phyloP scores from a whole-genome alignment of 2,329 filamentous ascomycete genomes.

The Verticillium albo-atrum region DNA sequence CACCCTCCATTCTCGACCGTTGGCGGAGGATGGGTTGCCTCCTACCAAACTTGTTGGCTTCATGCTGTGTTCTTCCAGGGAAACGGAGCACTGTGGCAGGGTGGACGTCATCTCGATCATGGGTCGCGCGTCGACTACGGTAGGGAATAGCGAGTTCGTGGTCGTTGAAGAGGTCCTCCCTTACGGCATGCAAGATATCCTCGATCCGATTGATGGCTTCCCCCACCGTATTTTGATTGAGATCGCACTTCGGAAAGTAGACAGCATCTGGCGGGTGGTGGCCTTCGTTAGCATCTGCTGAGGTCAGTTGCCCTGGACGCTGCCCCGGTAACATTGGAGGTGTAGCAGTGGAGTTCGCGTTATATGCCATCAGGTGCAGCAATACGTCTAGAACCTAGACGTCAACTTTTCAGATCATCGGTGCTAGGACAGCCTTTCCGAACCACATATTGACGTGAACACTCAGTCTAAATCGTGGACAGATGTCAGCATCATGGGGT shows the following conservation, averaged over 20 bases:
- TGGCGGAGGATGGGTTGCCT: too few species aligned
- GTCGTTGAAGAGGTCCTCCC: slow-evolving; percentile 41
- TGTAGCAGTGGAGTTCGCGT: neutral
- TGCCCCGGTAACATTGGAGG: neutral
- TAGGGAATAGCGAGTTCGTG: slow-evolving; percentile 44
- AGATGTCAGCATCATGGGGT: slow-evolving; percentile 3
- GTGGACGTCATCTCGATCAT: slow-evolving; percentile 1
- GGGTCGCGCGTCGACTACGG: slow-evolving; percentile 22
- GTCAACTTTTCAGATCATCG: too few species aligned
- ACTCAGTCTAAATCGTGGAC: too few species aligned
- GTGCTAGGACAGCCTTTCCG: too few species aligned
- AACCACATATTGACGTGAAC: too few species aligned
- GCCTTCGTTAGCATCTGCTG: neutral
- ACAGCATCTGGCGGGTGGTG: neutral
- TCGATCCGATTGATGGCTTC: slow-evolving; percentile 49
- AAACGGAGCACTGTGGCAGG: slow-evolving; percentile 27
- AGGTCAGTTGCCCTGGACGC: neutral
- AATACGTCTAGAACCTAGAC: too few species aligned
- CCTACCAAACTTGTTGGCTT: slow-evolving; percentile 52
- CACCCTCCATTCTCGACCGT: too few species aligned
- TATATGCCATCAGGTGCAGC: neutral
- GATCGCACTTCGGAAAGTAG: neutral
- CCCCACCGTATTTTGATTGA: neutral
- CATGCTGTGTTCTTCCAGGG: slow-evolving; percentile 40
- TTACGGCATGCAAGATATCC: slow-evolving; percentile 45